Conservation (phyloP, 306 rosid genomes). For the Sphenostylis stenocarpa region DNA sequence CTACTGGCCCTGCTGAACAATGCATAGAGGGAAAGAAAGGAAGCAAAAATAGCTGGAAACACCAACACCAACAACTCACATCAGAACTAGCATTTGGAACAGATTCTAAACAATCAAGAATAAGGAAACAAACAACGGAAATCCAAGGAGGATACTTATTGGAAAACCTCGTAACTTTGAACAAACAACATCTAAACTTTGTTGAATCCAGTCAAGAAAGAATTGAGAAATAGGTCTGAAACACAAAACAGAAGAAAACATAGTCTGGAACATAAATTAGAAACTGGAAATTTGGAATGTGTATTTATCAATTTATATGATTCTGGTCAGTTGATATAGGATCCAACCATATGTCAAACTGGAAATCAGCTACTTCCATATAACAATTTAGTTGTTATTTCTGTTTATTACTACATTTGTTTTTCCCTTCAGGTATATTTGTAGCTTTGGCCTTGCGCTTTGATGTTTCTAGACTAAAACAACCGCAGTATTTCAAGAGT, state of each 20-base stretch:
- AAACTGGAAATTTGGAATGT: not conserved
- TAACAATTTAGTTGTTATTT: not conserved
- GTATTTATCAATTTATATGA: no score
- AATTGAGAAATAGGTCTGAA: not conserved
- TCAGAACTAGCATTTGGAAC: not conserved
- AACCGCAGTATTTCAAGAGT: conserved; percentile 84
- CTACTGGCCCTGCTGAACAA: no score
- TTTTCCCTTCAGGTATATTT: conserved; percentile 69
- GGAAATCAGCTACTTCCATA: not conserved
- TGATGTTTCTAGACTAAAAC: conserved; percentile 86
- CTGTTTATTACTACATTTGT: not conserved
- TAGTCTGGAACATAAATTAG: not conserved
- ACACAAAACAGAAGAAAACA: not conserved
- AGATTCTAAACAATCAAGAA: not conserved
- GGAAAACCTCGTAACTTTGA: not conserved
- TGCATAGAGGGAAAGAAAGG: not conserved
- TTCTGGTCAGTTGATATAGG: not conserved
- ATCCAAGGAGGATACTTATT: not conserved
- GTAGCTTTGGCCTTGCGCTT: conserved; percentile 96
- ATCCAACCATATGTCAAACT: not conserved
- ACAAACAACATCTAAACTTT: not conserved
- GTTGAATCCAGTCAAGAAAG: not conserved
- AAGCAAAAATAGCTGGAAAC: not conserved
- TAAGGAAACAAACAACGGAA: not conserved
- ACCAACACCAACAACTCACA: not conserved